Base-by-base conservation (phyloP, 1,284 basidiomycete species). In the Leccinum subrobustum region DNA sequence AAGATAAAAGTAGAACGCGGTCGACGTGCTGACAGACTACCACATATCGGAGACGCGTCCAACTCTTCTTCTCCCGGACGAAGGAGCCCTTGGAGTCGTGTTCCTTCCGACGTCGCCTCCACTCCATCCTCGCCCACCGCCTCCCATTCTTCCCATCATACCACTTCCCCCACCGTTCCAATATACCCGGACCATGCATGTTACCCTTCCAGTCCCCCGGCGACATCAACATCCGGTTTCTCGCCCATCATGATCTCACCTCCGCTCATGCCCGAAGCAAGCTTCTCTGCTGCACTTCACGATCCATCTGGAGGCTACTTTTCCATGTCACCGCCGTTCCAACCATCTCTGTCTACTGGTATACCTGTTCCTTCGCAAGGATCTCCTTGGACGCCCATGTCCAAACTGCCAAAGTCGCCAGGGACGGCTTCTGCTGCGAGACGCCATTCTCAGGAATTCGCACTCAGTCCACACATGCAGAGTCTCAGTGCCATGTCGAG, bases 1-100 rank as follows among this genome's bases (percentile, higher is more conserved):
- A 71, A 70, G 63, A 31, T 52, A 31, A 72, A 73, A 44, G 47
- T 60, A 20, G 70, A 74, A 20, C 68, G 71, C 18, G 67, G 67
- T 39, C 63, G 73, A 33, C 71, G 62, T 42, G 58, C 61, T 6
- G 71, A 74, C 31, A 61, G 61, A 50, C 59, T 53, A 0, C 29
- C 63, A 14, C 59, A 66, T 27, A 48, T 65, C 7, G 64, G 58
- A 20, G 68, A 64, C 6, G 23, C 54, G 16, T 67, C 72, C 23
- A 65, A 54, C 47, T 69, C 63, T 1, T 62, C 12, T 8, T 71
- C 59, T 5, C 64, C 71, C 11, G 63, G 64, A 6, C 59, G 71
- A 50, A 60, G 66, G 51, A 69, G 63, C 44, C 63, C 71, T 1
- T 72, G 70, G 64, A 69, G 59, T 4, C 31, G 11, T 31, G 31